These are phyloP conservation scores for Aureobasidium sp. DNA, from an alignment of 2,329 filamentous ascomycete species.

Conservation along the genomic window DNA sequence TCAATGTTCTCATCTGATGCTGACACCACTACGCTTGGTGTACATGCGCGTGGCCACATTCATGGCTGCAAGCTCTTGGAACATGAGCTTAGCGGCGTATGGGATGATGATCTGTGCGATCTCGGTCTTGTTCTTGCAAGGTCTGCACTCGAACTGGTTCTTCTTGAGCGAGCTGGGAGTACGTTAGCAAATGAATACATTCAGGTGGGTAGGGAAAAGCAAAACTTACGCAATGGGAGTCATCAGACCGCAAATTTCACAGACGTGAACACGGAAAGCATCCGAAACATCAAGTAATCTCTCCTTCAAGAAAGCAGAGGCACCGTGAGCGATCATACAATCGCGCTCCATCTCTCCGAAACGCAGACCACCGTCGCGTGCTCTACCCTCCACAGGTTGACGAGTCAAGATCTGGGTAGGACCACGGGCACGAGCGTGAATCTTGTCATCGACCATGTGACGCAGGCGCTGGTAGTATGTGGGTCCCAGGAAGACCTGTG, in stretches of 20 bases:
- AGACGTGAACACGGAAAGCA: constrained; percentile 95
- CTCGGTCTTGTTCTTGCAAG: constrained; percentile 98
- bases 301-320: constrained; percentile 94
- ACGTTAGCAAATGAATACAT: constrained; percentile 22
- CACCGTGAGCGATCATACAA: constrained; percentile 99
- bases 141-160: constrained; percentile 90
- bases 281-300: constrained; percentile 94
- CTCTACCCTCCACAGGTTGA: constrained; percentile 96
- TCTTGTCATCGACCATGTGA: constrained; percentile 99
- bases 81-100: constrained; percentile 93
- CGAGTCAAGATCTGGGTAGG: constrained; percentile 95
- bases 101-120: constrained; percentile 97
- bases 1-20: constrained; percentile 10
- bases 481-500: constrained; percentile 92
- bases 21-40: constrained; percentile 39
- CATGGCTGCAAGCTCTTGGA: constrained; percentile 97
- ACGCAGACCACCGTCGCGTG: constrained; percentile 90
- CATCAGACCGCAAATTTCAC: constrained; percentile 98
- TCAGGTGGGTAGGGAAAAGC: constrained; percentile 14
- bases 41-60: constrained; percentile 98
- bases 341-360: constrained; percentile 99
- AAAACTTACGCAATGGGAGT: constrained; percentile 89
- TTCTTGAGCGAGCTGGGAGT: constrained; percentile 55
- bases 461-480: constrained; percentile 98
- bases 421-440: constrained; percentile 94